Evolutionary conservation across 768 basidiomycete genomes (phyloP), one percentile per base, ranked within the genome.

Genomic region (Suillus luteus): DNA sequence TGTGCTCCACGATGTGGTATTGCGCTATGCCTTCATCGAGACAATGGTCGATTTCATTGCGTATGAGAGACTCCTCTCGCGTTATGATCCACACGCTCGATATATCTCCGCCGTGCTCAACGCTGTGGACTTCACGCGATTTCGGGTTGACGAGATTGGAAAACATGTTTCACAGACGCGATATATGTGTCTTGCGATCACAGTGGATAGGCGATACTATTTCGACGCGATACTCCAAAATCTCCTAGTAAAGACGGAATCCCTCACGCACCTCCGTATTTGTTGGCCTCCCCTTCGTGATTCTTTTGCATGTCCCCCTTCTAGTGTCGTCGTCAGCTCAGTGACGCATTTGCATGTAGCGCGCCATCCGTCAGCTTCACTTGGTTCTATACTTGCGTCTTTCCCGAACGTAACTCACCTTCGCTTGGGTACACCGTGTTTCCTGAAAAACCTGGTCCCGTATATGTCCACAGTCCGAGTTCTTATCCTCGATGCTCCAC

Each of bases 401-500:
- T 62, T 62, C 22, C 62, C 58, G 15, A 60, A 33, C n/a, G 59
- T 60, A 3, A 62, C 62, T 40, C 58, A 60, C 37, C 46, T 63
- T 38, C 62, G 44, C 2, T 31, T 60, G 62, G 59, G 59, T 37
- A 63, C 44, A 24, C 62, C 62, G 24, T 63, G 62, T 49, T 63
- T 63, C 24, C 62, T 63, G 40, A 63, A 60, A 24, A 49, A 61
- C 15, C 59, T 63, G 12, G 59, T 63, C 15, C 57, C 59, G 27
- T 40, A 60, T 31, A 61, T 61, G 60, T 27, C 37, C 24, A 24
- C 59, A 37, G 51, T 61, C n/a, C 44, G 38, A 37, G 10, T 61
- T 60, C 59, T 64, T n/a, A 38, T 60, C 44, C 62, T 63, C 46
- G 62, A 60, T n/a, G 57, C 62, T 3, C 62, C 62, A 19, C 62